phyloP scores from a whole-genome alignment of 75 land plant genomes.

The Pinus taeda region DNA sequence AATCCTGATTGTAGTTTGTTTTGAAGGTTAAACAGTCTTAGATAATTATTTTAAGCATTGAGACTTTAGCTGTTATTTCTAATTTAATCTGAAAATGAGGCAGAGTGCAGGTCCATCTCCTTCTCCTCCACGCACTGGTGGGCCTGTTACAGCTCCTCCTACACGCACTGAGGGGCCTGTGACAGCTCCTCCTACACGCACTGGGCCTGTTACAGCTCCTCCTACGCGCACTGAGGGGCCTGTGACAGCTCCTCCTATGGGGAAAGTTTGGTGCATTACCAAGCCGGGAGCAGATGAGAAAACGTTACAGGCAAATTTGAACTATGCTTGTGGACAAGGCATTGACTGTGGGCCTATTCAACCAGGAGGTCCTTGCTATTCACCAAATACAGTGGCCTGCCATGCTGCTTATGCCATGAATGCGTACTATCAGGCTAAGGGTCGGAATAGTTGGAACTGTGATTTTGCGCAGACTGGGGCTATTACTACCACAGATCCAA shows the following conservation, averaged over 20 bases:
- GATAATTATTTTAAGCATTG: not conserved
- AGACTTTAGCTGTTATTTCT: not conserved
- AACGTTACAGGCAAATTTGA: slow-evolving; percentile 50
- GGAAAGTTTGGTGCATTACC: slow-evolving; percentile 52
- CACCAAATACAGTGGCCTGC: slow-evolving; percentile 52
- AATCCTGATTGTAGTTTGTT: not conserved
- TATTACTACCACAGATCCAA: slow-evolving; percentile 52
- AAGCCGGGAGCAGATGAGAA: slow-evolving; percentile 37
- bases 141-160: no score
- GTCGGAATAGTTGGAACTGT: slow-evolving; percentile 66
- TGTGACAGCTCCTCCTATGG: slow-evolving; percentile 13
- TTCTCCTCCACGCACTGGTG: not conserved
- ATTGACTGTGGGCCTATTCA: slow-evolving; percentile 68
- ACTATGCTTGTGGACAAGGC: slow-evolving; percentile 62
- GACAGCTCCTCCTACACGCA: slow-evolving; percentile 7
- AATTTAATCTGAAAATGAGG: not conserved
- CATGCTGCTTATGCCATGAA: slow-evolving; percentile 87
- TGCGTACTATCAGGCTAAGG: slow-evolving; percentile 48
- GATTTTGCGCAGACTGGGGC: slow-evolving; percentile 62
- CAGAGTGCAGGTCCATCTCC: slow-evolving; percentile 1
- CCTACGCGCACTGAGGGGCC: not conserved
- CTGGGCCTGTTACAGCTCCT: not conserved
- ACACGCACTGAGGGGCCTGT: not conserved
- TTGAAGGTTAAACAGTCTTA: not conserved
- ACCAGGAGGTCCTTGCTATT: slow-evolving; percentile 59